phyloP scores from a whole-genome alignment of 495 filamentous ascomycete genomes.

The Xylaria bambusicola region DNA sequence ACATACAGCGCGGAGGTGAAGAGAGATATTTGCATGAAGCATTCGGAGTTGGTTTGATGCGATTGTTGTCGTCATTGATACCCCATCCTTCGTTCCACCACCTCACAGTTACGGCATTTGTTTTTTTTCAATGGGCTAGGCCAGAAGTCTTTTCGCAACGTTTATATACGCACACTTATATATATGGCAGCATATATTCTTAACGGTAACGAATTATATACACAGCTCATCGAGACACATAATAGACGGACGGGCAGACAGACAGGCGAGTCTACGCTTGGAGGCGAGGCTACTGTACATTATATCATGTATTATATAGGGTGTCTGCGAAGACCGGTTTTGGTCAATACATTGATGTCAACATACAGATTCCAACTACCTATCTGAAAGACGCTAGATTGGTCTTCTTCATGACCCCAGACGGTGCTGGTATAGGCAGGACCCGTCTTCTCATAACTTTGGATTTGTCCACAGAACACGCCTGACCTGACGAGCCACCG shows the following conservation, averaged over 20 bases:
- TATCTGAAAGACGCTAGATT: neutral
- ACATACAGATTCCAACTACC: neutral
- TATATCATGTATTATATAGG: constrained; percentile 3
- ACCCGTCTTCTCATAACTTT: too few species aligned
- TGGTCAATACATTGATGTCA: neutral
- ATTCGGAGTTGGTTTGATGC: constrained; percentile 14
- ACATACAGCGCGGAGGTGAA: neutral
- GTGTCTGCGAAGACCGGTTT: neutral
- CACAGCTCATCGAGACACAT: neutral
- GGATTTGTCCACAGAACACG: too few species aligned
- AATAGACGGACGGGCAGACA: neutral
- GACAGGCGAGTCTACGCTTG: too few species aligned
- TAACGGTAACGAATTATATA: neutral
- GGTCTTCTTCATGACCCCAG: neutral
- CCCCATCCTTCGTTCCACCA: too few species aligned
- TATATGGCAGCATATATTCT: neutral
- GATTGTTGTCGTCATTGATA: too few species aligned
- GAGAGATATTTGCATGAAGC: constrained; percentile 10
- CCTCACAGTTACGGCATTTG: neutral
- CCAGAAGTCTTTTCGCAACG: neutral
- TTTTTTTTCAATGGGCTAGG: neutral
- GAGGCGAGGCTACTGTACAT: constrained; percentile 11
- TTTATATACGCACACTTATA: too few species aligned
- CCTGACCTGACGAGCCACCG: too few species aligned
- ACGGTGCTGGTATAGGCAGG: neutral